Base-by-base conservation (phyloP, 257 asterid genomes). In the Galeopsis tetrahit region DNA sequence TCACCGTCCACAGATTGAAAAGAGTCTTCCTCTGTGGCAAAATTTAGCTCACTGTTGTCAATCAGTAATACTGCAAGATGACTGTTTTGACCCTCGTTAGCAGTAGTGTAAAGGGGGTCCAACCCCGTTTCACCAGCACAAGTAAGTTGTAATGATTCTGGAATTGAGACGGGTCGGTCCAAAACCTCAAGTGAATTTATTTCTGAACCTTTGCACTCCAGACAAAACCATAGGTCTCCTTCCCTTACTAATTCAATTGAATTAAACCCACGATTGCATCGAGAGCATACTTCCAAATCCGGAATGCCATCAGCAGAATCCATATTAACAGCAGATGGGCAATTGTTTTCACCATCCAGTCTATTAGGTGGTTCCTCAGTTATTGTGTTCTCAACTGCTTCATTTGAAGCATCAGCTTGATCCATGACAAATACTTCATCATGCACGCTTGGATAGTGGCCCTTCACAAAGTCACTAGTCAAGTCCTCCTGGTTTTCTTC, bases 361-460 rank as follows among this genome's bases (percentile, higher is more conserved):
- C 73, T 60, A 75, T 70, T 70, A 68, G 81, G 75, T 65, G 78
- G 34, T 68, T 75, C 82, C 75, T 66, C 85, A 11, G 53, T 42
- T 52, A 66, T 75, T 59, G 69, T 66, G 66, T 66, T 58, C 60
- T 66, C 84, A 70, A 58, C 73, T 61, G 78, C 85, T 80, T 80
- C 90, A 59, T 61, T 48, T 38, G 71, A 57, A 49, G 77, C 79
- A 74, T 85, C 96, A 81, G 75, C 84, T 17, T 77, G 82, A 75
- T 91, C 93, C 84, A 91, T 79, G 77, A 69, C 77, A 79, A 88
- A 86, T 79, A 95, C 75, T 81, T 88, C 93, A 71, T 87, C 98
- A 14, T 73, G 77, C 57, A 62, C 10, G 35, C 79, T 78, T 75
- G 68, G 79, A 80, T 69, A 60, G 51, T 71, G 80, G 42, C 81